Percentiles rank a stretch among this genome's conserved stretches.
phyloP scores from a whole-genome alignment of 1,284 basidiomycete genomes.

The Paramarasmius palmivorus region DNA sequence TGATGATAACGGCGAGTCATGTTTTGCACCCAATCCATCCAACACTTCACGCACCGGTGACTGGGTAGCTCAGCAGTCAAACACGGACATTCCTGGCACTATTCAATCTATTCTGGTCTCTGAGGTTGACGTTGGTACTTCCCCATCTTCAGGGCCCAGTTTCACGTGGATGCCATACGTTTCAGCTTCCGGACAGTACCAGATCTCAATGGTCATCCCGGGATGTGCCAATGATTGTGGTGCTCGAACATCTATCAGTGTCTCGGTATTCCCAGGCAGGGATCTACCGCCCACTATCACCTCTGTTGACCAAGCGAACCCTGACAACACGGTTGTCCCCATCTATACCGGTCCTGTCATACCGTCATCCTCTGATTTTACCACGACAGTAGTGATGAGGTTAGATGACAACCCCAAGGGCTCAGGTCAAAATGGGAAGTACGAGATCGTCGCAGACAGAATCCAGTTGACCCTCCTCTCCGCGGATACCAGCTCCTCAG shows the following conservation, averaged over 20 bases:
- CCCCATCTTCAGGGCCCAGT: conserved; percentile 61
- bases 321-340: conserved; percentile 57
- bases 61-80: conserved; percentile 67
- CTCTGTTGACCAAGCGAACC: conserved; percentile 75
- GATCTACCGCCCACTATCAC: conserved; percentile 65
- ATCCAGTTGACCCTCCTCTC: conserved; percentile 74
- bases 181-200: conserved; percentile 84
- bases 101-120: conserved; percentile 75
- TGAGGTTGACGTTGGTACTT: conserved; percentile 64
- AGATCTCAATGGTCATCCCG: conserved; percentile 83
- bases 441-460: conserved; percentile 80
- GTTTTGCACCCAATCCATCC: conserved; percentile 73
- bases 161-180: conserved; percentile 93
- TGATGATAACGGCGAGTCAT: conserved; percentile 65
- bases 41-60: conserved; percentile 62
- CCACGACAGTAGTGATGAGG: conserved; percentile 72
- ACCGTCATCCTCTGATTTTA: conserved; percentile 71
- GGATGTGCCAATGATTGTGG: conserved; percentile 85
- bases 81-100: conserved; percentile 80
- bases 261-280: conserved; percentile 80
- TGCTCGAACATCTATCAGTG: conserved; percentile 78
- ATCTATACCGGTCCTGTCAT: conserved; percentile 86
- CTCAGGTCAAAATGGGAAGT: conserved; percentile 63
- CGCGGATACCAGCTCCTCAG: conserved; percentile 42
- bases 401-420: conserved; percentile 63